phyloP scores from a whole-genome alignment of 2,329 filamentous ascomycete genomes.

The Cladosporium oxysporum region DNA sequence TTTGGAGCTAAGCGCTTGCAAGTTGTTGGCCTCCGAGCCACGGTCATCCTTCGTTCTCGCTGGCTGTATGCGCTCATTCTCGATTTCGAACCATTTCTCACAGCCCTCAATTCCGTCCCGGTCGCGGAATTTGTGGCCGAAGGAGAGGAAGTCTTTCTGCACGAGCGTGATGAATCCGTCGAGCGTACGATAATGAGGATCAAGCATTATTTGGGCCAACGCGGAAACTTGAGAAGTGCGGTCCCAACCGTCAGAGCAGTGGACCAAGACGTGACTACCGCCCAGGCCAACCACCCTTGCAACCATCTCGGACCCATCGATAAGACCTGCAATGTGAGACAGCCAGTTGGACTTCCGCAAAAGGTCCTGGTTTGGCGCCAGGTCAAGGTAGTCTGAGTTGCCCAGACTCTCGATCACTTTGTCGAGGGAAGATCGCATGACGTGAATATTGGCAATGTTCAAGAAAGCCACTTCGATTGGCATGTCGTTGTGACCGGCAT shows the following conservation, averaged over 20 bases:
- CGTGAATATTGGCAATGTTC: constrained; percentile 97
- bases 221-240: constrained; percentile 93
- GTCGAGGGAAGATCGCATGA: constrained; percentile 89
- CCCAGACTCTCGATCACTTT: constrained; percentile 88
- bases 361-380: constrained; percentile 79
- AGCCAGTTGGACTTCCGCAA: constrained; percentile 87
- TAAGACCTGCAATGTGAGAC: constrained; percentile 79
- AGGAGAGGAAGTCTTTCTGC: constrained; percentile 97
- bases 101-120: constrained; percentile 84
- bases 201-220: constrained; percentile 86
- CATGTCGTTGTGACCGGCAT: constrained; percentile 73
- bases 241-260: constrained; percentile 99
- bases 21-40: constrained; percentile 42
- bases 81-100: constrained; percentile 90
- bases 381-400: constrained; percentile 81
- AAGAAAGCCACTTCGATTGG: constrained; percentile 72
- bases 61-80: constrained; percentile 72
- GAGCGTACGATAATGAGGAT: constrained; percentile 91
- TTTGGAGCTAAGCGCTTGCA: constrained; percentile 62
- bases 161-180: constrained; percentile 92
- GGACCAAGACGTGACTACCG: constrained; percentile 92
- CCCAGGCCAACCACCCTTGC: constrained; percentile 85
- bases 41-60: constrained; percentile 42
- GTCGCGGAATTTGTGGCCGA: constrained; percentile 95
- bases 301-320: constrained; percentile 83